Evolutionary conservation across 1,139 yeast genomes (phyloP).

Genomic region (Debaryomyces udenii): DNA sequence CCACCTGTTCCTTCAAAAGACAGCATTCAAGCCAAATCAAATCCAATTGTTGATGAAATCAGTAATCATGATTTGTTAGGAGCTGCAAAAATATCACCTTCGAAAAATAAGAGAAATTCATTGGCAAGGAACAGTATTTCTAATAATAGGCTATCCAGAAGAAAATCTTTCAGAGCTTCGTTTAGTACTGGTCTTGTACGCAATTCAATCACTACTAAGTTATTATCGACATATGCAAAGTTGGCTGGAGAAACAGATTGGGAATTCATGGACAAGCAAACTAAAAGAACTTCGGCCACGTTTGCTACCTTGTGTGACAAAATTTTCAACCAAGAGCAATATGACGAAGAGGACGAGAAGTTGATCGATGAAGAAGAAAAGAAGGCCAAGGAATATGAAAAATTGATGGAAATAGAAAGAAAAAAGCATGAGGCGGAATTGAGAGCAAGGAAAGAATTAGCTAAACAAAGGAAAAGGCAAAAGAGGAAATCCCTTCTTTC

Average conservation of each 20-base stretch:
- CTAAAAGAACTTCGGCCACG: constrained; percentile 75
- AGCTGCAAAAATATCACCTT: constrained; percentile 33
- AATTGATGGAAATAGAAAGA: constrained; percentile 52
- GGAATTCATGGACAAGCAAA: constrained; percentile 72
- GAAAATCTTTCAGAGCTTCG: constrained; percentile 46
- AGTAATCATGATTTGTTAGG: constrained; percentile 28
- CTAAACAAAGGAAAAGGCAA: constrained; percentile 47
- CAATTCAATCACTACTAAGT: constrained; percentile 69
- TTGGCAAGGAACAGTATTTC: constrained; percentile 31
- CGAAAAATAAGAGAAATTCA: constrained; percentile 33
- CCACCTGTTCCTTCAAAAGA: constrained; percentile 50
- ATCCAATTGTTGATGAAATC: constrained; percentile 30
- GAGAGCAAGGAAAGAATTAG: constrained; percentile 49
- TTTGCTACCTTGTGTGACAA: constrained; percentile 78
- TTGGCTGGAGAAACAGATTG: constrained; percentile 67
- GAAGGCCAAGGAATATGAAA: constrained; percentile 51
- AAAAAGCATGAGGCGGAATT: constrained; percentile 53
- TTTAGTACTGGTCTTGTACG: constrained; percentile 56
- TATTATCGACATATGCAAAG: constrained; percentile 72
- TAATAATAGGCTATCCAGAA: constrained; percentile 37
- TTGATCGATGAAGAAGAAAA: constrained; percentile 54
- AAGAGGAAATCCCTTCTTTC: constrained; percentile 48
- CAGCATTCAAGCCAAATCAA: constrained; percentile 20
- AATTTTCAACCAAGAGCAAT: constrained; percentile 62
- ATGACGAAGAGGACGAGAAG: constrained; percentile 59